These are phyloP conservation scores for Chimonanthus salicifolius DNA, from an alignment of 164 flowering plant genomes.

Conservation along the genomic window DNA sequence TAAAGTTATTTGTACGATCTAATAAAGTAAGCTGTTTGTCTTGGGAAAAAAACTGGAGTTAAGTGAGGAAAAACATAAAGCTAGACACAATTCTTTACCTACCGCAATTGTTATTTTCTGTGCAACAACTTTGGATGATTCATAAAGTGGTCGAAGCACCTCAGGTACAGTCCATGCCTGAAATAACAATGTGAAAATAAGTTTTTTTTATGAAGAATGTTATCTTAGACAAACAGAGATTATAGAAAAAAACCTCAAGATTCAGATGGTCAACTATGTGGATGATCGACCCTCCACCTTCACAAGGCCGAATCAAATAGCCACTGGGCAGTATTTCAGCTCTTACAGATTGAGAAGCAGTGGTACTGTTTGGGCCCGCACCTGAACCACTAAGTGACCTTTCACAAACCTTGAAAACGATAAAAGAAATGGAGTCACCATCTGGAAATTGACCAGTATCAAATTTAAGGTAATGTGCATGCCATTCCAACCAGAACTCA, in stretches of 20 bases:
- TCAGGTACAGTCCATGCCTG: conserved; percentile 94
- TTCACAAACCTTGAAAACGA: conserved; percentile 65
- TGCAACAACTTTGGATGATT: conserved; percentile 79
- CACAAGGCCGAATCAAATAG: conserved; percentile 84
- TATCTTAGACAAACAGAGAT: not conserved
- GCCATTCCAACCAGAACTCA: not conserved
- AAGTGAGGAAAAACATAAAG: not conserved
- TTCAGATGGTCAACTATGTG: conserved; percentile 93
- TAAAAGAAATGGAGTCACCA: not conserved
- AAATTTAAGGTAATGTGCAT: not conserved
- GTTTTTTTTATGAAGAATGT: not conserved
- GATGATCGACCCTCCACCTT: conserved; percentile 91
- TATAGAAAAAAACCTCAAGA: conserved; percentile 53
- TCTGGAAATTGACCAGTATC: not conserved
- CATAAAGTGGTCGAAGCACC: conserved; percentile 84
- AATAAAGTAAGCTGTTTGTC: not conserved
- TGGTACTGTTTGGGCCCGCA: conserved; percentile 61
- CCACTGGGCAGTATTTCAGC: conserved; percentile 94
- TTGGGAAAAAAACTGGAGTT: not conserved
- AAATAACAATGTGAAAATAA: conserved; percentile 1
- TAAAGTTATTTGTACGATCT: not conserved
- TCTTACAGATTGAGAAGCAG: conserved; percentile 74
- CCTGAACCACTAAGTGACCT: conserved; percentile 87
- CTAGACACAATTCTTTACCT: conserved; percentile 19
- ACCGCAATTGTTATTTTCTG: conserved; percentile 94